These are phyloP conservation scores for Aspergillus sp. DNA, from an alignment of 2,329 filamentous ascomycete species.

Conservation along the genomic window DNA sequence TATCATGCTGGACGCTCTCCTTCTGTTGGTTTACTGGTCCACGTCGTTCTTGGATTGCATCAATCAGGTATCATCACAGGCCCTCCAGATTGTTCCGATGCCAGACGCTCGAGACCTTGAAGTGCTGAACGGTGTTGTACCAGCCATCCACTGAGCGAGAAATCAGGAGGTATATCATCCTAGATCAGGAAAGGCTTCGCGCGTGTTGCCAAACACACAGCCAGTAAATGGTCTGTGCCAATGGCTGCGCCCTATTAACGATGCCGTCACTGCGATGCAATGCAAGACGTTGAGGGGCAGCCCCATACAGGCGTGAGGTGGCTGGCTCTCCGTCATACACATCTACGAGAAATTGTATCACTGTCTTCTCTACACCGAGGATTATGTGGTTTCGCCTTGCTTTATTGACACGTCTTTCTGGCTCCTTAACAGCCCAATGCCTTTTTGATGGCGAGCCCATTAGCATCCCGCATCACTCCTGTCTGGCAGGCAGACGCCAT, in stretches of 20 bases:
- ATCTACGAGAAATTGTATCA: background rate
- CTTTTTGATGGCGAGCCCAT: background rate
- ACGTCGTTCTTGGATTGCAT: constrained; percentile 24
- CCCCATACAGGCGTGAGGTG: background rate
- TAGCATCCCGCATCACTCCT: background rate
- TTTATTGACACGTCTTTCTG: background rate
- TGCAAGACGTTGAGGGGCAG: constrained; percentile 10
- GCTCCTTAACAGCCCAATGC: background rate
- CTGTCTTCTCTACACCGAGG: background rate
- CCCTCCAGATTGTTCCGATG: background rate
- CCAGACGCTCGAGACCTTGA: background rate
- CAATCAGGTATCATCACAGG: constrained; percentile 12
- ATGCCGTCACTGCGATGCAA: constrained; percentile 9
- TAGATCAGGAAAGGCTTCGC: background rate
- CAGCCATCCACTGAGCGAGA: background rate
- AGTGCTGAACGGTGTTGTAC: background rate
- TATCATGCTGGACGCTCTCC: background rate
- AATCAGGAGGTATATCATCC: background rate
- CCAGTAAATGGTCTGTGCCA: background rate
- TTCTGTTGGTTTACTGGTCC: constrained; percentile 24
- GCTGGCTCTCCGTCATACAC: background rate
- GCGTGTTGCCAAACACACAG: background rate
- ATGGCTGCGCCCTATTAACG: background rate
- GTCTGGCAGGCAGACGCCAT: background rate
- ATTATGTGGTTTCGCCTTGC: background rate